Conservation (phyloP, 768 basidiomycete genomes). For the Polyporus arcularius region DNA sequence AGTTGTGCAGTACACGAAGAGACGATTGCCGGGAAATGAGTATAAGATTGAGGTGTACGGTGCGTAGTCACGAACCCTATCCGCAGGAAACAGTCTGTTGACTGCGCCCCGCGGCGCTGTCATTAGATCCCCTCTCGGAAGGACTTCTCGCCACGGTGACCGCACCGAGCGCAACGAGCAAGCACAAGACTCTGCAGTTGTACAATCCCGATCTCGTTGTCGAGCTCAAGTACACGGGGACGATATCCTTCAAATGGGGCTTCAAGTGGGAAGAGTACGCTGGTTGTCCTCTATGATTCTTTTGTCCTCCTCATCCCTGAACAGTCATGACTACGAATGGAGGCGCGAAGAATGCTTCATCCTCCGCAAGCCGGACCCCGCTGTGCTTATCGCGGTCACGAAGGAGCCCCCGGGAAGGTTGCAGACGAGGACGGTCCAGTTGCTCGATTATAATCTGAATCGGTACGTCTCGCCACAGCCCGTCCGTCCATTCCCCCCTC, state of each 20-base stretch:
- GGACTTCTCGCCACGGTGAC: slow-evolving; percentile 69
- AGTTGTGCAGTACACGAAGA: slow-evolving; percentile 70
- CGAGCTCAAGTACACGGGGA: slow-evolving; percentile 74
- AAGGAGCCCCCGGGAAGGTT: slow-evolving; percentile 71
- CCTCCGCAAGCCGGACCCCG: slow-evolving; percentile 83
- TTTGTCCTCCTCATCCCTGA: not conserved
- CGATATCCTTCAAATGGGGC: slow-evolving; percentile 70
- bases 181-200: slow-evolving; percentile 74
- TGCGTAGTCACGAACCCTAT: slow-evolving; percentile 31
- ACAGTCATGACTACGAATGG: slow-evolving; percentile 85
- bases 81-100: too few relatives aligned
- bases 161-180: slow-evolving; percentile 64
- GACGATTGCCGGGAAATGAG: slow-evolving; percentile 50
- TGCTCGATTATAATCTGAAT: slow-evolving; percentile 84
- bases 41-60: slow-evolving; percentile 74
- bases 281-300: not conserved
- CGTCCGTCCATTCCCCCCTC: not conserved
- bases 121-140: slow-evolving; percentile 69
- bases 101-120: too few relatives aligned
- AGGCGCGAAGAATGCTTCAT: slow-evolving; percentile 82
- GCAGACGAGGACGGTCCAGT: slow-evolving; percentile 67
- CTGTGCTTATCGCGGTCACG: slow-evolving; percentile 80
- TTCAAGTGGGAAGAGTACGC: slow-evolving; percentile 86
- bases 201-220: slow-evolving; percentile 71
- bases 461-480: slow-evolving; percentile 43